These are phyloP conservation scores for Gaeumannomyces sp. DNA, from an alignment of 2,329 filamentous ascomycete species.

Conservation along the genomic window DNA sequence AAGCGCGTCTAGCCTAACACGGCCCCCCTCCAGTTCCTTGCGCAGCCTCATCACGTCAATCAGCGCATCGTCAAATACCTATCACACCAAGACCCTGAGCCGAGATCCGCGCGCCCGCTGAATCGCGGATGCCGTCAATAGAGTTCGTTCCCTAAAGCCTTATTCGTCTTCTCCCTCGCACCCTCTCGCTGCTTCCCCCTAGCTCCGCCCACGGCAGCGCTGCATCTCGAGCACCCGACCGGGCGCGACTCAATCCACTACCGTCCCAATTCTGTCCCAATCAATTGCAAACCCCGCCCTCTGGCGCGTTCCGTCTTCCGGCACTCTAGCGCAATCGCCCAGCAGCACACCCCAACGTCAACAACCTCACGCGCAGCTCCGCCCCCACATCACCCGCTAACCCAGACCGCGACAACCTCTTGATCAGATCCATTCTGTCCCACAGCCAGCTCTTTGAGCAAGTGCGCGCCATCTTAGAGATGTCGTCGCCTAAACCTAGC, in stretches of 20 bases:
- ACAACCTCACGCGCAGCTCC: neutral
- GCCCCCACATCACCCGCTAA: neutral
- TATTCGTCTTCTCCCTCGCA: neutral
- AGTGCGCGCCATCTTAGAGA: constrained; percentile 21
- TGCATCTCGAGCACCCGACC: too few relatives aligned
- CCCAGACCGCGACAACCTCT: neutral
- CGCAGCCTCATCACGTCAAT: neutral
- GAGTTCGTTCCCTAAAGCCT: neutral
- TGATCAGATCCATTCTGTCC: constrained; percentile 20
- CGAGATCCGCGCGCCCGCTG: neutral
- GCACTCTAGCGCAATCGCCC: neutral
- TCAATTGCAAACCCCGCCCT: neutral
- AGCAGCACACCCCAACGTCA: neutral
- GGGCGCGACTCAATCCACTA: too few relatives aligned
- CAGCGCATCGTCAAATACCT: neutral
- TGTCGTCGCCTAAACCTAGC: constrained; percentile 15
- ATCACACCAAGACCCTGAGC: neutral
- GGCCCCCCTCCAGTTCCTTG: neutral
- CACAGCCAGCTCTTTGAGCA: constrained; percentile 20
- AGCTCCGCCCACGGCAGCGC: too few relatives aligned
- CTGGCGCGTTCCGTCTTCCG: neutral
- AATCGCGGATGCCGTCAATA: constrained; percentile 2
- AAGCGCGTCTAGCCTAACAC: neutral
- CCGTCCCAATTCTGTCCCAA: neutral
- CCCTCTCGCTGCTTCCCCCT: neutral